These are phyloP conservation scores for Berberis vulgaris DNA, from an alignment of 164 flowering plant species.

Conservation along the genomic window DNA sequence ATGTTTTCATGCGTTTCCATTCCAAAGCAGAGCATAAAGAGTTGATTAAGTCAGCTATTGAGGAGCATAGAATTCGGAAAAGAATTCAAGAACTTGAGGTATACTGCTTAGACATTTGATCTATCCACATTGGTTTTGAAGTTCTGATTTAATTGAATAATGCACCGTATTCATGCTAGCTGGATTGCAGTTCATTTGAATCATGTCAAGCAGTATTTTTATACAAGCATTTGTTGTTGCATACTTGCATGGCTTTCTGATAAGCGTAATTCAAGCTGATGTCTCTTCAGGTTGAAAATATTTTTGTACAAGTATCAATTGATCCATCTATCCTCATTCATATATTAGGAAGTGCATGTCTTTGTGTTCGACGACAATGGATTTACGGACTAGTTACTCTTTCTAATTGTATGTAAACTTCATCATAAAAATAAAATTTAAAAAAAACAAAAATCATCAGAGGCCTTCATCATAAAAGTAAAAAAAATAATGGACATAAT, in stretches of 20 bases:
- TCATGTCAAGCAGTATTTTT: not conserved
- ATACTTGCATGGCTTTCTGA: not conserved
- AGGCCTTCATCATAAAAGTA: not conserved
- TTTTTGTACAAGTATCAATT: too few species aligned
- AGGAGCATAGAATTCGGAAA: constrained; percentile 54
- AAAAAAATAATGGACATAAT: not conserved
- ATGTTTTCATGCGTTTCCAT: constrained; percentile 33
- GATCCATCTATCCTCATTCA: too few species aligned
- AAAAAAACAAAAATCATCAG: not conserved
- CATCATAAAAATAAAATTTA: not conserved
- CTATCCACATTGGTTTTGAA: not conserved
- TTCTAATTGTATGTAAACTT: not conserved
- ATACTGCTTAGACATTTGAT: not conserved
- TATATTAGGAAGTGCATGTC: too few species aligned
- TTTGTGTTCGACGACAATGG: too few species aligned
- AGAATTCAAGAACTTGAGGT: constrained; percentile 87
- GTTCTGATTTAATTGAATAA: not conserved
- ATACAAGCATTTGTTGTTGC: not conserved
- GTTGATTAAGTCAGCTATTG: constrained; percentile 49
- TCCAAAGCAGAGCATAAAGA: constrained; percentile 72
- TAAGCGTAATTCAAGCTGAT: not conserved
- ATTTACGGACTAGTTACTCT: too few species aligned
- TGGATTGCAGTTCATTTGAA: not conserved
- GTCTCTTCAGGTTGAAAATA: not conserved
- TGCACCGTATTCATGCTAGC: too few species aligned